Evolutionary conservation across 352 stramenopile genomes (phyloP).

Genomic region (Phytopythium vexans): DNA sequence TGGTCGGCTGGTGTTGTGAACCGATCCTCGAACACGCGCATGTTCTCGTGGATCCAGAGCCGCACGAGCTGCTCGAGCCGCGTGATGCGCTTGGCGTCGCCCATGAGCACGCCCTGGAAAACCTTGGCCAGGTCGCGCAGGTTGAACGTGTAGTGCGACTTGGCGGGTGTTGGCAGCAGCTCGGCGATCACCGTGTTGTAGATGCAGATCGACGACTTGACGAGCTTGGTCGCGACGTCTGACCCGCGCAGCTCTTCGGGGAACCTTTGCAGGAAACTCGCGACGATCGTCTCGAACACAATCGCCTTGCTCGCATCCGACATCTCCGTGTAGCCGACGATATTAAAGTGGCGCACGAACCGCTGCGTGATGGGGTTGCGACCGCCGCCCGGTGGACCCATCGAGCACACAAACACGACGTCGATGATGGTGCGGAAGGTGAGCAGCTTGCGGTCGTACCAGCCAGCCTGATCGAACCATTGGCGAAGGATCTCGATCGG

Average conservation of each 20-base stretch:
- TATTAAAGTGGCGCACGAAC: conserved; percentile 92
- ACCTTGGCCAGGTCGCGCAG: conserved; percentile 93
- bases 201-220: conserved; percentile 84
- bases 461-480: conserved; percentile 93
- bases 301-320: conserved; percentile 86
- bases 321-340: conserved; percentile 90
- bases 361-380: conserved; percentile 90
- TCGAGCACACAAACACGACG: conserved; percentile 87
- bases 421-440: conserved; percentile 88
- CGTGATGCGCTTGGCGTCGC: conserved; percentile 66
- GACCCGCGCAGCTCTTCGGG: conserved; percentile 60
- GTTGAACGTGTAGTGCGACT: conserved; percentile 96
- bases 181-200: conserved; percentile 90
- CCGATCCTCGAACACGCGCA: conserved; percentile 93
- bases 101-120: conserved; percentile 91
- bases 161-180: conserved; percentile 91
- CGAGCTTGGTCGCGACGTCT: conserved; percentile 66
- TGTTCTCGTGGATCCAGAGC: conserved; percentile 92
- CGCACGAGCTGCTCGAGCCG: conserved; percentile 69
- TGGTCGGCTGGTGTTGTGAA: conserved; percentile 91
- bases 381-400: conserved; percentile 91
- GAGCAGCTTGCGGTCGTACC: conserved; percentile 94
- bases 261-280: conserved; percentile 80
- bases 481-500: conserved; percentile 94
- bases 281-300: conserved; percentile 93